Evolutionary conservation across 2,329 filamentous ascomycete species (phyloP), one percentile per base, ranked within the genome.

Genomic region (Tolypocladium amazonense): DNA sequence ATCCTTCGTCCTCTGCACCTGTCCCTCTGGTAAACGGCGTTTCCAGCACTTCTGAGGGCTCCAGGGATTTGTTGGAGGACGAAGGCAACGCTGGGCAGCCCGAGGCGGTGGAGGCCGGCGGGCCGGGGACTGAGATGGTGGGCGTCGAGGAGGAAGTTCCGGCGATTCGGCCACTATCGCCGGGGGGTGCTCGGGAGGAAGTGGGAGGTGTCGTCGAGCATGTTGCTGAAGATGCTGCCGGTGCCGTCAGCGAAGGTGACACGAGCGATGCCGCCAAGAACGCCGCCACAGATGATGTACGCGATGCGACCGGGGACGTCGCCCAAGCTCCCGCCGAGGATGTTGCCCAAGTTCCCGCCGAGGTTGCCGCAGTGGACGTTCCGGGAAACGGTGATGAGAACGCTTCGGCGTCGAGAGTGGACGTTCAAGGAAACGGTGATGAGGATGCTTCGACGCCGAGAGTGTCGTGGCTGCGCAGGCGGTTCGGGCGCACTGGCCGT

Each of bases 241-340:
- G 14, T 64, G 7, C 72, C 52, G 43, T 70, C 62, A 50, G 65
- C 45, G 47, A 35, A 67, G 41, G 8, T 9, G 41, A 45, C 11
- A 45, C 8, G 8, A 23, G 6, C 20, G 20, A 71, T 69, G n/a
- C 65, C 68, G 56, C 65, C 69, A 9, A n/a, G 65, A 8, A 71
- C 43, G 45, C 71, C 62, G 50, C 65, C 37, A 39, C 33, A 67
- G 41, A 71, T 69, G 23, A 65, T 66, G 1, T 4, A 18, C 37
- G 37, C 37, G 37, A 38, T 38, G 37, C 37, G 11, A 14, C 37
- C 15, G 15, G 11, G 37, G 37, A 12, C 12, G 37, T 35, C 33
- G 33, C 33, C 4, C 2, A 9, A 8, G 11, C 11, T 3, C 12
- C 37, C 12, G 37, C 12, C 37, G 37, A 38, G 37, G 12, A 15